Base-by-base conservation (phyloP, 306 rosid species). In the Astragalus glycyphyllos region DNA sequence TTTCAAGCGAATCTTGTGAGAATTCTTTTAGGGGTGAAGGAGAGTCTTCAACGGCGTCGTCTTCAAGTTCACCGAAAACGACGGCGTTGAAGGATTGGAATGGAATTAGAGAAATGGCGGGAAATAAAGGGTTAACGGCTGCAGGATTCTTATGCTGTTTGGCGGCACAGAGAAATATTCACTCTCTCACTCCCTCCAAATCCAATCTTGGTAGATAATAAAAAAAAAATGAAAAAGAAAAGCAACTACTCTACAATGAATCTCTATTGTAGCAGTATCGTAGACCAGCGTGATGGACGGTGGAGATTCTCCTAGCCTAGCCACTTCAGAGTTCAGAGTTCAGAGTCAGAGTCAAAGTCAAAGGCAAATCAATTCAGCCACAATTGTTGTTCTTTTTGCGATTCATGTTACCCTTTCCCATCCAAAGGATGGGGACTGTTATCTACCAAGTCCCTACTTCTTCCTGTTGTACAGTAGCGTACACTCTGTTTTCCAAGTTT, bases 111-210 rank as follows among this genome's bases (percentile, higher is more conserved):
- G 85, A 85, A 55, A 53, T 88, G 79, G 85, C 88, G 84, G 90
- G 90, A 73, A 78, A 37, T 10, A 83, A 72, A 64, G 68, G 66
- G 29, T 68, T 86, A 71, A 75, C 64, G 65, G 60, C 65, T 26
- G 63, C 86, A 7, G 90, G 96, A 7, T 81, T 92, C 77, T 77
- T 92, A 85, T 88, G 96, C 75, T 82, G 98, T 6, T 74, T 90
- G 76, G 53, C 83, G 76, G 48, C 73, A 9, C 84, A 77, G 38
- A 78, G 82, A 58, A 76, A 58, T 75, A 6, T 50, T 14, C 72
- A 10, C 65, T 55, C 29, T 45, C 45, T 41, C 41, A 37, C 10
- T 42, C 81, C 90, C 53, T 40, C 44, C 16, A 74, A 71, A 54
- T 46, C 35, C 11, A 12, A 51, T 0, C 3, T 38, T 11, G 76